Conservation (phyloP, 805 yeast genomes). For the Teunomyces aglyptinius region DNA sequence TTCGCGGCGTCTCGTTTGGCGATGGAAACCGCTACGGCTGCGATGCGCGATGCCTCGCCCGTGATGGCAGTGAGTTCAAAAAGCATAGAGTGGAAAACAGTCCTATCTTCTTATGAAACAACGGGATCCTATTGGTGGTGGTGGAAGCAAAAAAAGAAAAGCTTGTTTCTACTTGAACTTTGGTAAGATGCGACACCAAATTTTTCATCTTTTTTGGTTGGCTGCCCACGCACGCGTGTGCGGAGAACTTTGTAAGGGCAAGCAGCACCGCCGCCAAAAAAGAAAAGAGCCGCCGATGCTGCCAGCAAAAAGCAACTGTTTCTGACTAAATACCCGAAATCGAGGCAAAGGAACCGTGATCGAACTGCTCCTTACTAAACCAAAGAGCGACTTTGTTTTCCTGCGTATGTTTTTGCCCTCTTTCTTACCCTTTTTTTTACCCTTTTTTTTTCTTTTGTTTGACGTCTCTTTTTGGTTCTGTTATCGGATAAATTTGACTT, state of each 20-base stretch:
- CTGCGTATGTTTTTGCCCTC: too few relatives aligned
- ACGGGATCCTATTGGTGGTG: neutral
- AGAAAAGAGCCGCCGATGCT: neutral
- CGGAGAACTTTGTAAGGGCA: neutral
- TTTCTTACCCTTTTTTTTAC: too few relatives aligned
- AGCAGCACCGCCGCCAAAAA: neutral
- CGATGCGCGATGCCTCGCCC: slow-evolving; percentile 20
- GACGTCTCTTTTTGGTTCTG: too few relatives aligned
- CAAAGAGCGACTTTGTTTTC: too few relatives aligned
- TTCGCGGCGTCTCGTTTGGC: slow-evolving; percentile 18
- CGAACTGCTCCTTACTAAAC: too few relatives aligned
- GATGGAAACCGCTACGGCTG: slow-evolving; percentile 15
- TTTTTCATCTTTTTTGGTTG: neutral
- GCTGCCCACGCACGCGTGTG: neutral
- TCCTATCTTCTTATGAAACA: too few relatives aligned
- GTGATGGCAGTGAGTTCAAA: slow-evolving; percentile 25
- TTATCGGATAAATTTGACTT: neutral
- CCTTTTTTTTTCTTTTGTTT: too few relatives aligned
- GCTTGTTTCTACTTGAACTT: neutral
- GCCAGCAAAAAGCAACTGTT: too few relatives aligned
- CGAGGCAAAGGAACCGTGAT: too few relatives aligned
- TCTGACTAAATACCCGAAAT: too few relatives aligned
- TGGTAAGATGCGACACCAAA: neutral
- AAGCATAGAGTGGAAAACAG: neutral
- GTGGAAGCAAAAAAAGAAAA: neutral